Evolutionary conservation across 257 asterid species (phyloP), one percentile per base, ranked within the genome.

Genomic region (Solanum pennellii): DNA sequence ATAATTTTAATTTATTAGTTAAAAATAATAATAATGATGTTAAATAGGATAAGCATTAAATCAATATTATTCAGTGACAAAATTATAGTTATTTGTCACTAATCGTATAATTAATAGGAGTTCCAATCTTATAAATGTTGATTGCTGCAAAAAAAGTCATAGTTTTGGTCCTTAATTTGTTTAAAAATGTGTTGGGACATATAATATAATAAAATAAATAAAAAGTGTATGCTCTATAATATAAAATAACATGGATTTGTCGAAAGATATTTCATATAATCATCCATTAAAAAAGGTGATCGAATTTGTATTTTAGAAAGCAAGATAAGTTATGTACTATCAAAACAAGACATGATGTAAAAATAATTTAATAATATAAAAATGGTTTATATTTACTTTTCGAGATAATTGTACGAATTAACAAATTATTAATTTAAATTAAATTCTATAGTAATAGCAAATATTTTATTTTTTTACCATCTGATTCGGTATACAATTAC

Each of bases 391-490:
- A 52, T 52, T 52, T 52, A 52, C 23, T 52, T 35, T 35, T 35
- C 0, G 6, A 0, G 0, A 35, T 1, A 0, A 35, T 35, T 1
- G 1, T 35, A 35, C 1, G 0, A 5, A 35, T 1, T 35, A 35
- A 4, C 37, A 35, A 35, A 35, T 1, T 35, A 35, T 35, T 35
- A 35, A 35, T 35, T 35, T 6, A 35, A 35, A 35, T 35, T 35
- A 35, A 35, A 35, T 35, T 5, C 0, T 35, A 35, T 0, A 5
- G 39, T 35, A 0, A 35, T n/a, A 37, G 7, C 0, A 37, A 37
- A 37, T 0, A 37, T 37, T 37, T 0, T 37, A 1, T 37, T 37
- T 37, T 35, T 37, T 37, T 37, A 1, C 1, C 2, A 37, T 37
- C 1, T 37, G 7, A 0, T 37, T 5, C 7, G 1, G 0, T 37